Base-by-base conservation (phyloP, 108 stramenopile genomes). In the Schizochytrium sp. region DNA sequence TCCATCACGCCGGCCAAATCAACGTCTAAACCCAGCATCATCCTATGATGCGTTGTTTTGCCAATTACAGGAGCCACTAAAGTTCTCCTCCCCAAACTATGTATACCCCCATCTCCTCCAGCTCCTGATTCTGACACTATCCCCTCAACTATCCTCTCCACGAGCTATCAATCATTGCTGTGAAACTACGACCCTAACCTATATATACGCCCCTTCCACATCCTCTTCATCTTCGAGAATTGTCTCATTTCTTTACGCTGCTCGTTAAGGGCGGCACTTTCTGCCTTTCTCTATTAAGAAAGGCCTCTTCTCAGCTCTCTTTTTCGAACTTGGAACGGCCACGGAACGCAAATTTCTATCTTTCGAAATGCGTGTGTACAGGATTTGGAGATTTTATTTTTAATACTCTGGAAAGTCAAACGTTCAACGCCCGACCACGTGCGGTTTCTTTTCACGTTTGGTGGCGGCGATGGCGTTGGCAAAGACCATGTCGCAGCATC, bases 231-330 rank as follows among this genome's bases (percentile, higher is more conserved):
- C 64, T 69, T 69, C 64, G 64, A 69, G 64, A 69, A 69, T 69
- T 69, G 64, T 69, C 64, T 69, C 44, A 44, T 69, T 69, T 69
- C 64, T 69, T 69, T 7, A 10, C 12, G 0, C 64, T 69, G 64
- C 64, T 44, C 64, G 64, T 44, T 44, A 69, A 69, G 64, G 3
- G 64, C 64, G 28, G 64, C 28, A 12, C 28, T 69, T 38, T 69
- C 44, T 69, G 12, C 28, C 28, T 15, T 69, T 1, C 15, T 64
- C 44, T 38, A 7, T 15, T 7, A 3, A 69, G 64, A 15, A 7
- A 58, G 57, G 57, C 61, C 61, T 15, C 64, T 60, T 60, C 59
- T 60, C 28, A n/a, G 17, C 59, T 60, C 59, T 60, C 59, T 60
- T 60, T 60, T 60, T 60, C 59, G 59, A n/a, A n/a, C 59, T 15